These are phyloP conservation scores for Aspergillus piperis DNA, from an alignment of 2,329 filamentous ascomycete species.

Conservation along the genomic window DNA sequence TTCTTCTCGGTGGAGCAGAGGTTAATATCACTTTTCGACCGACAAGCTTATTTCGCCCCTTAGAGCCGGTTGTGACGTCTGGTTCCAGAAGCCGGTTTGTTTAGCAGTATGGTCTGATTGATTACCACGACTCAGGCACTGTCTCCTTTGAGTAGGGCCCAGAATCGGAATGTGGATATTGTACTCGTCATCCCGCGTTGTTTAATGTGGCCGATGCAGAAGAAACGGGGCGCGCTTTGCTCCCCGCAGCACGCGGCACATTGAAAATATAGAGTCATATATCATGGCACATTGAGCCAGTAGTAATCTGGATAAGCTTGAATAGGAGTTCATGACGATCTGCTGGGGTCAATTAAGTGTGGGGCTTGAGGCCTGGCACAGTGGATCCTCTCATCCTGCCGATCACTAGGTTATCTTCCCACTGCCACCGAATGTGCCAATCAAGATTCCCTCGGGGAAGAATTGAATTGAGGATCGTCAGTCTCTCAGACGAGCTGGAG, in stretches of 20 bases:
- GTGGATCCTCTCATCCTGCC: background rate
- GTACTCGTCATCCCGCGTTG: background rate
- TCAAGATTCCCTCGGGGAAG: background rate
- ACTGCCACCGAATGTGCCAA: background rate
- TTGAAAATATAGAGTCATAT: background rate
- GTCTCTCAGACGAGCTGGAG: background rate
- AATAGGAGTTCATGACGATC: slow-evolving; percentile 4
- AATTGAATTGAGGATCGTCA: background rate
- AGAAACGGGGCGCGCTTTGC: background rate
- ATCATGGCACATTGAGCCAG: background rate
- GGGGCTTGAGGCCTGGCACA: background rate
- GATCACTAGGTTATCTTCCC: background rate
- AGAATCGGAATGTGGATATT: background rate
- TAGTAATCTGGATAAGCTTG: background rate
- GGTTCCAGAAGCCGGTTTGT: background rate
- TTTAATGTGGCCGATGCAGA: background rate
- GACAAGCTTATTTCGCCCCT: background rate
- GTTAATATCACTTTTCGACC: background rate
- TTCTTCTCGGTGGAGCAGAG: background rate
- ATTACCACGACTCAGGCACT: background rate
- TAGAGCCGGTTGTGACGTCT: background rate
- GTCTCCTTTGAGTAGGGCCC: background rate
- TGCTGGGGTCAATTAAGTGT: background rate
- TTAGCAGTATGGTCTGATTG: background rate
- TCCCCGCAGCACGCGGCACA: background rate